Percentiles rank a stretch among this genome's conserved stretches.
Evolutionary conservation across 1,284 basidiomycete genomes (phyloP).

Genomic region (Ustilago cynodontis): DNA sequence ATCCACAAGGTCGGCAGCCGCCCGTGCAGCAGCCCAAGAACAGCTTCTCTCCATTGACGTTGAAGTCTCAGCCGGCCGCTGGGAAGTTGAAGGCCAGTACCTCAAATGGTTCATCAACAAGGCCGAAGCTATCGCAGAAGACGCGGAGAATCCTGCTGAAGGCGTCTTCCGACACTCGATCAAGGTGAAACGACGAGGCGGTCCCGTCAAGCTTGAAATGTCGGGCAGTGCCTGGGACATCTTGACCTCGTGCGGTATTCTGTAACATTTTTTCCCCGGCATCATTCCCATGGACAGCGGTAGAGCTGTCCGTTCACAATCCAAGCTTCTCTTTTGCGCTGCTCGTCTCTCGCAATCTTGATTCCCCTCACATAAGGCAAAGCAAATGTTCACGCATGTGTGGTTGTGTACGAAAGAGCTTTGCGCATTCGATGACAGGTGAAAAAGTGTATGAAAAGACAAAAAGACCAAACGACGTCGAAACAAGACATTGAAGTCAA

Average conservation of each 20-base stretch:
- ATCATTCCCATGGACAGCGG: background rate
- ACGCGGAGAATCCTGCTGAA: constrained; percentile 23
- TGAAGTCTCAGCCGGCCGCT: constrained; percentile 77
- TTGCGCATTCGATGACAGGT: constrained; percentile 16
- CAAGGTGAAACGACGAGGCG: constrained; percentile 40
- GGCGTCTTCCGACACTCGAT: constrained; percentile 45
- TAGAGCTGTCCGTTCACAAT: background rate
- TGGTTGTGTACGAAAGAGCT: constrained; percentile 3
- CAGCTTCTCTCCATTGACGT: constrained; percentile 69
- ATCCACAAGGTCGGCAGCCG: constrained; percentile 12
- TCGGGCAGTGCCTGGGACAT: constrained; percentile 47
- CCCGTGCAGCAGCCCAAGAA: background rate
- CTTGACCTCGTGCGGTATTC: constrained; percentile 38
- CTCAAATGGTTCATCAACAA: constrained; percentile 84
- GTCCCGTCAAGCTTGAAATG: constrained; percentile 40
- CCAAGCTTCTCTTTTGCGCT: background rate
- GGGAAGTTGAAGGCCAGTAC: constrained; percentile 77
- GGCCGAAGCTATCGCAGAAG: constrained; percentile 39
- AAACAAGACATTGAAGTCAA: constrained; percentile 1
- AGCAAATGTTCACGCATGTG: background rate
- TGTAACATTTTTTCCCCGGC: constrained; percentile 5
- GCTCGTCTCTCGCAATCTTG: constrained; percentile 6
- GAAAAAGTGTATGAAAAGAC: constrained; percentile 11
- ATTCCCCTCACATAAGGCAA: background rate
- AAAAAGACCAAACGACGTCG: background rate